These are phyloP conservation scores for Grifola frondosa DNA, from an alignment of 1,284 basidiomycete species.

Conservation along the genomic window DNA sequence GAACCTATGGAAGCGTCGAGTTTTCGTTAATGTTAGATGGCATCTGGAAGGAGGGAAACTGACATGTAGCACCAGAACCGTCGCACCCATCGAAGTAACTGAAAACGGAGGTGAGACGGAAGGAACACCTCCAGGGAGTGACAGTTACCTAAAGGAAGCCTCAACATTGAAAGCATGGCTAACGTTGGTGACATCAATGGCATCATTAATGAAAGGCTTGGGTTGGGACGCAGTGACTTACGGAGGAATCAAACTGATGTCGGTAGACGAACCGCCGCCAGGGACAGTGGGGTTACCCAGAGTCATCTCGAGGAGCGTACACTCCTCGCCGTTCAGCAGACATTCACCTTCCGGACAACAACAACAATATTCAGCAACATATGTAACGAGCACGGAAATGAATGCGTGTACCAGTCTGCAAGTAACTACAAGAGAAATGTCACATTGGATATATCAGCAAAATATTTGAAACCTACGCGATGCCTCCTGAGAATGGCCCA, in stretches of 20 bases:
- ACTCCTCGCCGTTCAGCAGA: slow-evolving; percentile 42
- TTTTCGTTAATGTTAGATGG: too few species aligned
- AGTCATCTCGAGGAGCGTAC: slow-evolving; percentile 43
- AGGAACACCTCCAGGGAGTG: background rate
- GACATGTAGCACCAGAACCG: slow-evolving; percentile 27
- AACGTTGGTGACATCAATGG: background rate
- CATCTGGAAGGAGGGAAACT: slow-evolving; percentile 13
- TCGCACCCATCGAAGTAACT: slow-evolving; percentile 33
- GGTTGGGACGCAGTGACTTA: slow-evolving; percentile 26
- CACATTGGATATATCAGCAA: background rate
- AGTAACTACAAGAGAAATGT: slow-evolving; percentile 21
- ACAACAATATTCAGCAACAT: background rate
- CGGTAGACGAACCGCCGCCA: slow-evolving; percentile 43
- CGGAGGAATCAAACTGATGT: slow-evolving; percentile 46
- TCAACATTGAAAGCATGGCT: slow-evolving; percentile 36
- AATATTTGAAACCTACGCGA: slow-evolving; percentile 31
- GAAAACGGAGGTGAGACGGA: background rate
- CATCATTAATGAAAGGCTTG: background rate
- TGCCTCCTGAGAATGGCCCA: slow-evolving; percentile 30
- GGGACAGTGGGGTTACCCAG: slow-evolving; percentile 38
- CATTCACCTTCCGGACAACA: slow-evolving; percentile 30
- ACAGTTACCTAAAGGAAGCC: slow-evolving; percentile 29
- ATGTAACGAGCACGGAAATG: background rate
- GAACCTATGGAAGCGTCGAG: slow-evolving; percentile 29
- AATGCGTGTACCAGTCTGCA: slow-evolving; percentile 29